Evolutionary conservation across 2,329 filamentous ascomycete genomes (phyloP).

Genomic region (Blastomyces emzantsi): DNA sequence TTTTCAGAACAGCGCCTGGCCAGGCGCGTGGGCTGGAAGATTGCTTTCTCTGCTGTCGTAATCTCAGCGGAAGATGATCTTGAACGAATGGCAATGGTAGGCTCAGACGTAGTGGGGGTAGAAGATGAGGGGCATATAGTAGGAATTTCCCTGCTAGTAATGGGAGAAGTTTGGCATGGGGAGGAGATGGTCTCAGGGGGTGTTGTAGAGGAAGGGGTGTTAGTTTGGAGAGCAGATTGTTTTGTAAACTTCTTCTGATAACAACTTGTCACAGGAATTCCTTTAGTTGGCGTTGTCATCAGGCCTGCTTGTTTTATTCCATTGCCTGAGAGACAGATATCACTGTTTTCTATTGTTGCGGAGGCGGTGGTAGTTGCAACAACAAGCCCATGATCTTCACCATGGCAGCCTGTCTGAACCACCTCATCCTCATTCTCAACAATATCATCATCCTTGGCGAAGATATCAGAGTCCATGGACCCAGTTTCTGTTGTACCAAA

Average conservation of each 20-base stretch:
- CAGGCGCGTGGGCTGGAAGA: background rate
- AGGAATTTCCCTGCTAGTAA: background rate
- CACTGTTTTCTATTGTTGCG: background rate
- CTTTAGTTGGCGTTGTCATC: background rate
- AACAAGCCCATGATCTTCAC: background rate
- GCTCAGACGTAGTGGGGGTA: background rate
- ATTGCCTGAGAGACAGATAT: background rate
- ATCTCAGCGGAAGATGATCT: background rate
- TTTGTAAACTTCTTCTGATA: background rate
- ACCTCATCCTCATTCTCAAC: background rate
- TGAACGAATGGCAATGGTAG: background rate
- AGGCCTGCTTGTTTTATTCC: background rate
- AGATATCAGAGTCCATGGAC: background rate
- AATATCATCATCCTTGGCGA: background rate
- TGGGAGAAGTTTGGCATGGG: background rate
- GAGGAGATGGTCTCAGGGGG: background rate
- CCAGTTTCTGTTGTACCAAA: conserved; percentile 5
- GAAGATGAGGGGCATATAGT: background rate
- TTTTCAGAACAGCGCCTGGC: background rate
- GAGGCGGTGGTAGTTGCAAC: background rate
- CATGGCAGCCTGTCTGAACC: background rate
- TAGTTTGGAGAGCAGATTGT: background rate
- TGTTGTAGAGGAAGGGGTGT: background rate
- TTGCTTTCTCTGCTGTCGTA: background rate
- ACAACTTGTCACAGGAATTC: background rate